Percentiles rank a stretch among this genome's conserved stretches.
Evolutionary conservation across 768 basidiomycete genomes (phyloP).

Genomic region (Kwoniella dejecticola): DNA sequence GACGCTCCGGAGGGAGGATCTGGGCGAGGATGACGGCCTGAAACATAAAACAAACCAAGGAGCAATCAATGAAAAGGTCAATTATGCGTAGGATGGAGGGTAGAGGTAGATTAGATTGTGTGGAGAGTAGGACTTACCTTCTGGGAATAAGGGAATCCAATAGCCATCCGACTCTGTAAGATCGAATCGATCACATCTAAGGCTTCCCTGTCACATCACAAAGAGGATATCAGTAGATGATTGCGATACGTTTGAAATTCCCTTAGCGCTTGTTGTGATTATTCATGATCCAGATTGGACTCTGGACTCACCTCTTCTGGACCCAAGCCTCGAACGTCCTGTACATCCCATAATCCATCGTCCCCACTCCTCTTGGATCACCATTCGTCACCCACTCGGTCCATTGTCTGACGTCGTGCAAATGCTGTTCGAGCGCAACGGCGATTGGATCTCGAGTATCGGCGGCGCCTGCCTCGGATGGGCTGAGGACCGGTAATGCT

Average conservation of each 20-base stretch:
- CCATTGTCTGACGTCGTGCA: constrained; percentile 8
- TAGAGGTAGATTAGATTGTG: no score
- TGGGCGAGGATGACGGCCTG: constrained; percentile 17
- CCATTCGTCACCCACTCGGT: constrained; percentile 21
- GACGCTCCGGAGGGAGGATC: constrained; percentile 6
- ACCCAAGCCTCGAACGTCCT: constrained; percentile 8
- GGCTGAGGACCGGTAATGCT: neutral
- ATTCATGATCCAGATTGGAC: neutral
- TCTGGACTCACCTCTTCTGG: constrained; percentile 6
- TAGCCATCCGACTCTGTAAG: constrained; percentile 8
- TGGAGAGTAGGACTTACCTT: no score
- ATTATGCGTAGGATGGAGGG: neutral
- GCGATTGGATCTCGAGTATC: constrained; percentile 5
- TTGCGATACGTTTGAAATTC: neutral
- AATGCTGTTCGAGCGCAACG: constrained; percentile 6
- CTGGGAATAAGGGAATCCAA: constrained; percentile 11
- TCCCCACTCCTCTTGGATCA: constrained; percentile 6
- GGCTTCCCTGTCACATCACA: constrained; percentile 4
- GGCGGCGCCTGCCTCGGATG: neutral
- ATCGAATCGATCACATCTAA: constrained; percentile 17
- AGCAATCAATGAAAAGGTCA: neutral
- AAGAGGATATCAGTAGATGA: neutral
- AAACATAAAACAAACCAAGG: neutral
- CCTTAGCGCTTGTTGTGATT: neutral
- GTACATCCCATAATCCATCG: constrained; percentile 10